phyloP scores from a whole-genome alignment of 257 asterid genomes.

The Nicotiana benthamiana region DNA sequence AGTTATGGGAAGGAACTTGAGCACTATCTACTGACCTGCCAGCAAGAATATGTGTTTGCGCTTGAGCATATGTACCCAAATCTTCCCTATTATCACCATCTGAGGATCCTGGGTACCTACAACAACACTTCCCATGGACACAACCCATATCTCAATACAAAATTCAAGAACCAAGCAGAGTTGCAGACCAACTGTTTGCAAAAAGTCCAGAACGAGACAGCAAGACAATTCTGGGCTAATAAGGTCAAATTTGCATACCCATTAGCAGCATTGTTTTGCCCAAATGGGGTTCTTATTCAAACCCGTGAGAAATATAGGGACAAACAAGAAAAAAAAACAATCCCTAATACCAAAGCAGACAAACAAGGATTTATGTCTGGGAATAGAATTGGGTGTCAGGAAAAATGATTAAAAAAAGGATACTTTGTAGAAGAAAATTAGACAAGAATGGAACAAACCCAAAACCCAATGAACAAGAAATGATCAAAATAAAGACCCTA shows the following conservation, averaged over 20 bases:
- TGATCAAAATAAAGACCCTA: background rate
- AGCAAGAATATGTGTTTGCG: conserved; percentile 30
- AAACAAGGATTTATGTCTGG: conserved; percentile 5
- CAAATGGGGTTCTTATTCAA: background rate
- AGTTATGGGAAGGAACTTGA: conserved; percentile 72
- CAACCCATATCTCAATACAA: conserved; percentile 63
- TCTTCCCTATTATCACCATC: conserved; percentile 49
- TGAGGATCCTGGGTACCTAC: conserved; percentile 40
- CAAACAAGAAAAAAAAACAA: background rate
- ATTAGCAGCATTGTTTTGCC: background rate
- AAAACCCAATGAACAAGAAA: conserved; percentile 1
- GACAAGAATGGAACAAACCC: background rate
- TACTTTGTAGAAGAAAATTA: background rate
- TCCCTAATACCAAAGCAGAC: background rate
- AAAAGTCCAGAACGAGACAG: conserved; percentile 34
- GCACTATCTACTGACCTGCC: conserved; percentile 46
- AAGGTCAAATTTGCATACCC: conserved; percentile 19
- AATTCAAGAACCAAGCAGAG: conserved; percentile 16
- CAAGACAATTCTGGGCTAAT: conserved; percentile 16
- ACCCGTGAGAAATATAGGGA: background rate
- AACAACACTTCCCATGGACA: conserved; percentile 80
- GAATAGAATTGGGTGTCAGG: conserved; percentile 5
- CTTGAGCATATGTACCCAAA: conserved; percentile 28
- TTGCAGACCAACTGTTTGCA: conserved; percentile 29
- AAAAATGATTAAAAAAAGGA: background rate